Percentiles rank a stretch among this genome's conserved stretches.
Evolutionary conservation across 192 early-diverging fungal species (phyloP).

Genomic region (Radiomyces spectabilis): DNA sequence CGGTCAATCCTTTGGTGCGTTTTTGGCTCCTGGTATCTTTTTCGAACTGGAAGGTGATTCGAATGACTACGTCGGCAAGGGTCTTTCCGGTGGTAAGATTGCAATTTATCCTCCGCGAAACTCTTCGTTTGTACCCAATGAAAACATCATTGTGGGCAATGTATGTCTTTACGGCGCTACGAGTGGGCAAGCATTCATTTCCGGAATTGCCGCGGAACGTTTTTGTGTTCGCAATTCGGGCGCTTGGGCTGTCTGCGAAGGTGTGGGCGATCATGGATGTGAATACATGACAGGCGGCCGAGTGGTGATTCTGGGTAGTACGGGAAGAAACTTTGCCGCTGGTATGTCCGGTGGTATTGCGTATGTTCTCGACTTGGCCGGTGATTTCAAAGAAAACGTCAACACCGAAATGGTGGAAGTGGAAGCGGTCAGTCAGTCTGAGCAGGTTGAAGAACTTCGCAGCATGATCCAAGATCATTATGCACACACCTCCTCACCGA

Average conservation of each 20-base stretch:
- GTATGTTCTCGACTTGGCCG: constrained; percentile 74
- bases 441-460: constrained; percentile 73
- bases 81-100: constrained; percentile 89
- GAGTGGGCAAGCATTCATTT: constrained; percentile 81
- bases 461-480: constrained; percentile 76
- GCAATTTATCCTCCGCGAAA: constrained; percentile 85
- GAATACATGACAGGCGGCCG: constrained; percentile 99
- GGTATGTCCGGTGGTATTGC: constrained; percentile 98
- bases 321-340: constrained; percentile 98
- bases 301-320: constrained; percentile 78
- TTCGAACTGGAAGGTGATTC: constrained; percentile 96
- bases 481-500: constrained; percentile 69
- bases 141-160: constrained; percentile 96
- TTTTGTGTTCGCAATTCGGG: constrained; percentile 99
- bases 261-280: constrained; percentile 97
- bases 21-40: constrained; percentile 83
- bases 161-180: constrained; percentile 98
- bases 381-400: constrained; percentile 62
- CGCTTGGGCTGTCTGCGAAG: constrained; percentile 91
- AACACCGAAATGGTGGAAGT: constrained; percentile 92
- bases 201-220: constrained; percentile 94
- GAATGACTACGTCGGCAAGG: constrained; percentile 99
- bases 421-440: constrained; percentile 67
- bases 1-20: constrained; percentile 95
- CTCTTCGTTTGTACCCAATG: constrained; percentile 70